These are phyloP conservation scores for Hypoxylon lenormandii DNA, from an alignment of 495 filamentous ascomycete species.

Conservation along the genomic window DNA sequence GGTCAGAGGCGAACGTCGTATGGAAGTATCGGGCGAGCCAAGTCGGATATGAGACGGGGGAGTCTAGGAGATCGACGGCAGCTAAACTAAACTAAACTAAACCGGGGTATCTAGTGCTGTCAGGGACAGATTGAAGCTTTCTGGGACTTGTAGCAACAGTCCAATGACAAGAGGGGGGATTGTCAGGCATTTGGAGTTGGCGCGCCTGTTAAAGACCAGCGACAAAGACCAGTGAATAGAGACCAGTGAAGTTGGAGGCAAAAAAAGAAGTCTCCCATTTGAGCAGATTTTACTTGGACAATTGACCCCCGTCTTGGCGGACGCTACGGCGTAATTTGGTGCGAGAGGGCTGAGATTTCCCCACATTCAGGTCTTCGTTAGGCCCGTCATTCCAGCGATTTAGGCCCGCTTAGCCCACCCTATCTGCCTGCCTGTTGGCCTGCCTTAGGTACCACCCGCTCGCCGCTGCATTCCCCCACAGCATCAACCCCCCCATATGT, in stretches of 20 bases:
- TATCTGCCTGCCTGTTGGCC: too few species aligned
- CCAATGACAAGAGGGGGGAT: conserved; percentile 36
- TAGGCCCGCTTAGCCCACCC: conserved; percentile 24
- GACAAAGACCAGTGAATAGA: too few species aligned
- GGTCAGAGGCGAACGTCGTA: conserved; percentile 6
- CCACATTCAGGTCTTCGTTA: conserved; percentile 26
- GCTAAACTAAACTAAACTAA: conserved; percentile 39
- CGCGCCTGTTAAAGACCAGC: background rate
- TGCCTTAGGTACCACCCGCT: too few species aligned
- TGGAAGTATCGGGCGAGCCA: conserved; percentile 25
- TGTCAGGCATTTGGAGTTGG: conserved; percentile 32
- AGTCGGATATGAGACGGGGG: conserved; percentile 38
- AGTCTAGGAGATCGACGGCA: conserved; percentile 30
- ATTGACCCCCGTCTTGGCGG: conserved; percentile 42
- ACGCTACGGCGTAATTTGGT: conserved; percentile 36
- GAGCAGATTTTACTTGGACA: conserved; percentile 34
- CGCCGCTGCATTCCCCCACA: conserved; percentile 11
- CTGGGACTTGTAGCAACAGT: conserved; percentile 30
- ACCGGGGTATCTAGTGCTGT: conserved; percentile 28
- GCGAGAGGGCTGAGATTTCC: conserved; percentile 34
- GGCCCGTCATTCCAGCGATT: conserved; percentile 42
- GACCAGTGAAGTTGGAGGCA: conserved; percentile 32
- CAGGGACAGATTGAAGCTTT: conserved; percentile 37
- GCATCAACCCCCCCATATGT: background rate
- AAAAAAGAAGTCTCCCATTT: conserved; percentile 14